Percentiles rank a stretch among this genome's conserved stretches.
Conservation (phyloP, 768 basidiomycete species). For the Macrolepiota fuliginosa region DNA sequence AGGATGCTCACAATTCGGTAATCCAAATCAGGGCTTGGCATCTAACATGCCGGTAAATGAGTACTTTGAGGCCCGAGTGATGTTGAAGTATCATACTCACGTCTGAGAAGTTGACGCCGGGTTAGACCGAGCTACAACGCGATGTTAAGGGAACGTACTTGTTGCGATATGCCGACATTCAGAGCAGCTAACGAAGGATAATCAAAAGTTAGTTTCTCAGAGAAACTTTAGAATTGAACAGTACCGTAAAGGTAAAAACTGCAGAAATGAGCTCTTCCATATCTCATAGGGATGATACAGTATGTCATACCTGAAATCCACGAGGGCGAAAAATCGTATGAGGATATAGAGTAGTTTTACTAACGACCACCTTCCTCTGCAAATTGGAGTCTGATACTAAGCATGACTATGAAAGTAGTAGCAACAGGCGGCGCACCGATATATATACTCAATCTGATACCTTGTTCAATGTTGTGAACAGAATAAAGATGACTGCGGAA, state of each 20-base stretch:
- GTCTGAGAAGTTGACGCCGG: not conserved
- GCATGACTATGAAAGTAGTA: not conserved
- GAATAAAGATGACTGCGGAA: not conserved
- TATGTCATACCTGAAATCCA: not conserved
- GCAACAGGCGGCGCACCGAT: not conserved
- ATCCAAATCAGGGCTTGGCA: not conserved
- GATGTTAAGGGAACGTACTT: not conserved
- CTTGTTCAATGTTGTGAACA: not conserved
- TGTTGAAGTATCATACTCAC: not conserved
- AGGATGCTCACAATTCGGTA: not conserved
- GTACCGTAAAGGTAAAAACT: not conserved
- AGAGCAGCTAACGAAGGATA: not conserved
- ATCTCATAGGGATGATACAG: not conserved
- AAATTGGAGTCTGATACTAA: not conserved
- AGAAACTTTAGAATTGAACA: not conserved
- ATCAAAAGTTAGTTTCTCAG: not conserved
- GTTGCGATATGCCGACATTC: not conserved
- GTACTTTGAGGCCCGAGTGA: not conserved
- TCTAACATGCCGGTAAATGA: not conserved
- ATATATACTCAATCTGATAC: not conserved
- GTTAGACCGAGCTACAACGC: not conserved
- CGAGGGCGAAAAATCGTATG: not conserved
- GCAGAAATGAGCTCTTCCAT: not conserved
- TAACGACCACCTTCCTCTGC: not conserved
- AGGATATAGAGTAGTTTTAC: not conserved